These are phyloP conservation scores for Periconia digitata DNA, from an alignment of 2,329 filamentous ascomycete species.

Conservation along the genomic window DNA sequence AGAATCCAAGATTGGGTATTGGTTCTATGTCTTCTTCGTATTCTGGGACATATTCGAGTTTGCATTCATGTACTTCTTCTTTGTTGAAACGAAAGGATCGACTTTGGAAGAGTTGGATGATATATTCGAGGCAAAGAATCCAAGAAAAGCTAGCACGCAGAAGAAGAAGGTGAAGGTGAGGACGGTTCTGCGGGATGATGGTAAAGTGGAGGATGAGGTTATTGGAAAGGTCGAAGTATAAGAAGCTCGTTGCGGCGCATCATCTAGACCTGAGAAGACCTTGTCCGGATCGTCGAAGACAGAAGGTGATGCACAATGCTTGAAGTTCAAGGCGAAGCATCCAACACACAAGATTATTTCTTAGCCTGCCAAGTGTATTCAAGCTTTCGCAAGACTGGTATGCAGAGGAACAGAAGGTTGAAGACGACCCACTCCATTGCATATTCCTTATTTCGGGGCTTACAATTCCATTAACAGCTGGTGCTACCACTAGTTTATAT, in stretches of 20 bases:
- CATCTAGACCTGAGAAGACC: background rate
- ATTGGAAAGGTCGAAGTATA: constrained; percentile 9
- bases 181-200: constrained; percentile 14
- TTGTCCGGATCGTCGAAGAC: too few relatives aligned
- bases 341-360: too few relatives aligned
- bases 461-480: too few relatives aligned
- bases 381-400: too few relatives aligned
- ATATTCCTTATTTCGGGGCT: too few relatives aligned
- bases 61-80: constrained; percentile 28
- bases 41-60: constrained; percentile 28
- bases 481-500: too few relatives aligned
- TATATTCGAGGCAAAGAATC: constrained; percentile 27
- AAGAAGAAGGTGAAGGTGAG: constrained; percentile 20
- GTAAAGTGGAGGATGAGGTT: constrained; percentile 38
- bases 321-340: too few relatives aligned
- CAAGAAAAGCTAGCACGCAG: constrained; percentile 24
- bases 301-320: too few relatives aligned
- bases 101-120: constrained; percentile 26
- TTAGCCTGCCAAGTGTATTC: too few relatives aligned
- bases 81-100: constrained; percentile 26
- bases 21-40: constrained; percentile 28
- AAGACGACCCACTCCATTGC: too few relatives aligned
- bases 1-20: constrained; percentile 23
- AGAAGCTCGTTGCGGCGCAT: too few relatives aligned
- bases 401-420: too few relatives aligned